A percentile compares a stretch with the other conserved stretches of the same genome.
Evolutionary conservation across 2,329 filamentous ascomycete genomes (phyloP).

Genomic region (Magnaporthiopsis poae): DNA sequence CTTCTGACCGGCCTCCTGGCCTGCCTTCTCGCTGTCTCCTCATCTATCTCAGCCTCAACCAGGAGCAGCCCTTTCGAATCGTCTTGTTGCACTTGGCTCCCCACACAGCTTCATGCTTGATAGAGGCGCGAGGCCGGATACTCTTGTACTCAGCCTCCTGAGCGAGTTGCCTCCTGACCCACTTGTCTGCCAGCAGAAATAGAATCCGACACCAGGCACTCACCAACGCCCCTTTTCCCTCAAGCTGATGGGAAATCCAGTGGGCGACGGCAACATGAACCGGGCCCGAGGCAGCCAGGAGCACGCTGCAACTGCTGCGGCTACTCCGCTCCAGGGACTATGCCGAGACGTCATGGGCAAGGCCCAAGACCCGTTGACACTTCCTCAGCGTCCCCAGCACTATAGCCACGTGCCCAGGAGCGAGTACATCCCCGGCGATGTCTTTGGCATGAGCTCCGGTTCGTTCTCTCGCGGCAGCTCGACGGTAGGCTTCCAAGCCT

Average conservation of each 20-base stretch:
- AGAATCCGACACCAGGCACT: not conserved
- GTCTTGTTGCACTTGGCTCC: not conserved
- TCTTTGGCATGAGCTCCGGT: not conserved
- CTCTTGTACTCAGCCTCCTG: too few species aligned
- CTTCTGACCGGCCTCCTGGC: too few species aligned
- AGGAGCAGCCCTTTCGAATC: not conserved
- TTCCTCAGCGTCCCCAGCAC: not conserved
- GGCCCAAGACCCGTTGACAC: too few species aligned
- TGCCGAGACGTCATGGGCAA: not conserved
- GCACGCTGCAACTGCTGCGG: not conserved
- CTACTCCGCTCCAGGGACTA: not conserved
- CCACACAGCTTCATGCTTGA: not conserved
- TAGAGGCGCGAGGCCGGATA: not conserved
- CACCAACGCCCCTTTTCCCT: not conserved
- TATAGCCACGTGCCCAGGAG: not conserved
- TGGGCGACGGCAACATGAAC: not conserved
- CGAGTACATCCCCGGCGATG: not conserved
- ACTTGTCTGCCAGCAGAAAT: not conserved
- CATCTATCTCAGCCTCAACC: too few species aligned
- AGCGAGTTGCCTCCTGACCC: too few species aligned
- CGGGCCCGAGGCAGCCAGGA: not conserved
- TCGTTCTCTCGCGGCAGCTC: not conserved
- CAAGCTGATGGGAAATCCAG: not conserved
- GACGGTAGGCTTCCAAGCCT: not conserved
- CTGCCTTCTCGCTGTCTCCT: too few species aligned